Base-by-base conservation (phyloP, 139 green algal species). In the Closterium sp. region DNA sequence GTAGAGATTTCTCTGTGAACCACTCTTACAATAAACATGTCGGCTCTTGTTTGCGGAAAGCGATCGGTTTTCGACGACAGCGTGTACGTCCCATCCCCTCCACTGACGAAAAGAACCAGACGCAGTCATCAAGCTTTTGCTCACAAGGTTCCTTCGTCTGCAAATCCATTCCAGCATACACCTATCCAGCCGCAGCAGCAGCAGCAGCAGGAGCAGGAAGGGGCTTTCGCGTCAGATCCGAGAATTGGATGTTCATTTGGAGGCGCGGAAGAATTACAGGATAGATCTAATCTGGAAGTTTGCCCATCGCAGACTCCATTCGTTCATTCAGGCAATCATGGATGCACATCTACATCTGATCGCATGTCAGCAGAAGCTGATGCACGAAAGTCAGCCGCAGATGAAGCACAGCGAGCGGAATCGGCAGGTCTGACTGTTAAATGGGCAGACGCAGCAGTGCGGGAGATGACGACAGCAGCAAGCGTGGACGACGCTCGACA, bases 381-480 rank as follows among this genome's bases (percentile, higher is more conserved):
- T 31, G 10, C 29, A 88, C 85, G 24, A 28, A 31, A 34, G 22
- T 22, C 85, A 31, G 10, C 10, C 29, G 29, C 29, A 31, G 85
- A 31, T 21, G 85, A 31, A 31, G 85, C 85, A 28, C 85, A 88
- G 85, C 21, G 85, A 31, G 29, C 29, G 85, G 85, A 24, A 10
- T 31, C 28, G 85, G 85, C 11, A 22, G 27, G 85, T 88, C 29
- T 31, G 29, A 29, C 62, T 28, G 62, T 10, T 6, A 38, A 93
- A 70, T 93, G 91, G 91, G 91, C 92, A 11, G 91, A 93, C 22
- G 9, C 31, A n/a, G 30, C 92, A 24, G 88, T 93, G 86, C 29
- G 27, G 87, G 91, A 93, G 70, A 93, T 93, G 91, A 30, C n/a
- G n/a, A 73, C 87, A 22, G 87, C 91, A 27, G 42, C 31, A 27